Evolutionary conservation across 495 filamentous ascomycete species (phyloP), one percentile per base, ranked within the genome.

Genomic region (Talaromyces trachyspermus): DNA sequence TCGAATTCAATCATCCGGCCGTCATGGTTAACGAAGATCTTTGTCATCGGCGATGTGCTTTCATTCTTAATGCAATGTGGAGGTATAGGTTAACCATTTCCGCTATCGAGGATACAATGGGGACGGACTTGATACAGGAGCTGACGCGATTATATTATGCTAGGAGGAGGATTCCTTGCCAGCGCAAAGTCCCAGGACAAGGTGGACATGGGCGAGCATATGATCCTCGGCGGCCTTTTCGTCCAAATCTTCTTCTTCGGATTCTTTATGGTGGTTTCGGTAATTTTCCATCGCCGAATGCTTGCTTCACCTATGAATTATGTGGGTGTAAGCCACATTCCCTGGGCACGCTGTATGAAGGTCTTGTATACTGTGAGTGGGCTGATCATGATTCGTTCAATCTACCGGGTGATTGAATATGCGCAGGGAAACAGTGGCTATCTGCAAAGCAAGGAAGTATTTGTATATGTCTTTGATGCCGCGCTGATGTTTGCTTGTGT

Each of bases 341-440:
- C 0, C 24, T 87, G 83, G 83, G 51, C 58, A 48, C 64, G 63
- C 22, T 65, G 76, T 42, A 56, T 85, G 40, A 41, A 58, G 17
- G 60, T 74, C 25, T 64, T 86, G 4, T 86, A 85, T 55, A 45
- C 38, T 0, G 64, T 65, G 5, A 75, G 69, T 43, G 56, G 53
- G 1, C 59, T 85, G 7, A 84, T 88, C 48, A 50, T 87, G 43
- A 53, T 85, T 2, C 73, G 85, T 5, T 77, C 69, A 6, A 48
- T 85, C 5, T 77, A 84, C 53, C 70, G 84, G 19, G 66, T 81
- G 15, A 61, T 81, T 10, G 84, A 87, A 63, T 88, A 80, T 46
- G 18, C 73, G 0, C 62, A 77, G 57, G 81, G 84, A 0, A 58
- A 72, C 27, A 62, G 69, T 9, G 78, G 79, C 5, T 70, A 62